Evolutionary conservation across 192 early-diverging fungal genomes (phyloP), one percentile per base, ranked within the genome.

Genomic region (Podochytrium sp.): DNA sequence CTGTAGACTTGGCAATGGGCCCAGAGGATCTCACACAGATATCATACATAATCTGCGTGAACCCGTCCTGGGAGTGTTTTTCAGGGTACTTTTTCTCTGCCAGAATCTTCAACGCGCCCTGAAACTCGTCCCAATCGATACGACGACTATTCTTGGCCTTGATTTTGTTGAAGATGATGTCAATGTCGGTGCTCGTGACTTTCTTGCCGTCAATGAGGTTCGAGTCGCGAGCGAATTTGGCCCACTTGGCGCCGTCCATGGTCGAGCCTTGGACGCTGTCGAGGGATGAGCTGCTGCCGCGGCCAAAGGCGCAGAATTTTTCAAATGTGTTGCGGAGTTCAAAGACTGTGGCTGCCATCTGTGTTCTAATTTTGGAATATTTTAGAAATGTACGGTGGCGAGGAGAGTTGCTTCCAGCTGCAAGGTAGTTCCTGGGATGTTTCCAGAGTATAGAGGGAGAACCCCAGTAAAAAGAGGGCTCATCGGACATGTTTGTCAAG

Each of bases 131-230:
- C 74, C 77, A 87, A 51, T 80, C 78, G 39, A 87, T 71, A 29
- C 82, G 79, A 23, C 85, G 64, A 2, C 67, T 65, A 18, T 67
- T 78, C 71, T 87, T 87, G 50, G 67, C 73, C 73, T 87, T 87
- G 64, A 83, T 80, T 65, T 87, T 87, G 80, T 87, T 87, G 76
- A 87, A 87, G 64, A 81, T 76, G 73, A 87, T 87, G 66, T 87
- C 85, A 73, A 82, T 76, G 40, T 87, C 85, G 6, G 85, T 87
- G 38, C 75, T 37, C 33, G 83, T 82, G 59, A 87, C 74, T 20
- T 55, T 52, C 68, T 80, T 82, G 73, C 63, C 73, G 67, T 83
- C 85, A 32, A 87, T 68, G 33, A 87, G 41, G 55, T 77, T 77
- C 57, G 63, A 73, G 69, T 87, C 85, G 32, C 83, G 74, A 20